These are phyloP conservation scores for Candida sp. DNA, from an alignment of 1,139 yeast genomes.

Conservation along the genomic window DNA sequence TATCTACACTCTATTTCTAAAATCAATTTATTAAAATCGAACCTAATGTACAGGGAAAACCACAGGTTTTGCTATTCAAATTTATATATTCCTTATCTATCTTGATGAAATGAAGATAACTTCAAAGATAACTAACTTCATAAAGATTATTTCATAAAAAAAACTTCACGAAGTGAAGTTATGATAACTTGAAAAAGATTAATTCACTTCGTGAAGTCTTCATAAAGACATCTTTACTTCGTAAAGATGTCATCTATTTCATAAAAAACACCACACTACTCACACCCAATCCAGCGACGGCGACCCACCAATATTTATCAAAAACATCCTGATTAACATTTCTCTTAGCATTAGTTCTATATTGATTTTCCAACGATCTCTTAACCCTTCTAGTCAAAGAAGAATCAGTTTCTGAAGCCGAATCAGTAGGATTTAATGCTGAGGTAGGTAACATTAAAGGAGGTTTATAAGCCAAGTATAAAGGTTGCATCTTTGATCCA, in stretches of 20 bases:
- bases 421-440: slow-evolving; percentile 82
- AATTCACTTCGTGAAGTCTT: no score
- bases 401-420: slow-evolving; percentile 33
- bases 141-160: no score
- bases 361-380: slow-evolving; percentile 76
- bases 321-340: slow-evolving; percentile 36
- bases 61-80: no score
- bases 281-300: slow-evolving; percentile 25
- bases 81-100: no score
- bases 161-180: no score
- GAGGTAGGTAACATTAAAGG: slow-evolving; percentile 94
- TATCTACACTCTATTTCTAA: no score
- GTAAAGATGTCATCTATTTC: slow-evolving; percentile 7
- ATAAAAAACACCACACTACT: slow-evolving; percentile 20
- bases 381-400: slow-evolving; percentile 43
- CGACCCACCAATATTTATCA: slow-evolving; percentile 47
- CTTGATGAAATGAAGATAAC: no score
- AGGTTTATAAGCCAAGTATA: slow-evolving; percentile 88
- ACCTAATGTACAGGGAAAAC: no score
- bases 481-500: slow-evolving; percentile 81
- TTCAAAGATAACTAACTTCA: no score
- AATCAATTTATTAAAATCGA: no score
- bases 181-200: no score
- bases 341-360: slow-evolving; percentile 71
- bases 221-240: background rate